A percentile compares a stretch with the other conserved stretches of the same genome.
phyloP scores from a whole-genome alignment of 2,329 filamentous ascomycete species.

The Arthrobotrys sinensis region DNA sequence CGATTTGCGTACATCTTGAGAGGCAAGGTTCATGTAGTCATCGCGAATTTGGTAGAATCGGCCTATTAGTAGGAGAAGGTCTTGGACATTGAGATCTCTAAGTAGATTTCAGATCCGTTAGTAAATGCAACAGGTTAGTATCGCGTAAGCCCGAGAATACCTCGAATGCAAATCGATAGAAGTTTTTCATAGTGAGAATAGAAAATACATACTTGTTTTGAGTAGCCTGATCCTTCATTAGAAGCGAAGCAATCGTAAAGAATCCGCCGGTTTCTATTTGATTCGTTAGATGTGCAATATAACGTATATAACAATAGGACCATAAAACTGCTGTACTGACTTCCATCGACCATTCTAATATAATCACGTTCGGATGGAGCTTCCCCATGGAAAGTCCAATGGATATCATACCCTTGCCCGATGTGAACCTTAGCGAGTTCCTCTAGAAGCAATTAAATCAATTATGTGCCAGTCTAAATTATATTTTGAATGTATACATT shows the following conservation, averaged over 20 bases:
- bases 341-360: constrained; percentile 18
- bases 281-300: background rate
- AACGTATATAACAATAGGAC: too few species aligned
- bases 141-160: too few species aligned
- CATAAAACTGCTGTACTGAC: background rate
- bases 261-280: constrained; percentile 2
- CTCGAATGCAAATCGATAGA: too few species aligned
- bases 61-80: background rate
- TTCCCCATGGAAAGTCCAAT: constrained; percentile 31
- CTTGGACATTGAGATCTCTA: constrained; percentile 8
- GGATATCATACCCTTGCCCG: constrained; percentile 26
- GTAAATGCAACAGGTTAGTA: background rate
- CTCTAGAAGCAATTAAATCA: constrained; percentile 9
- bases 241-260: background rate
- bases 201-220: background rate
- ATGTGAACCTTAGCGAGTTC: constrained; percentile 12
- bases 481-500: too few species aligned
- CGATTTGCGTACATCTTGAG: background rate
- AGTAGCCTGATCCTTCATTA: constrained; percentile 18
- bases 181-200: background rate
- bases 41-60: constrained; percentile 14
- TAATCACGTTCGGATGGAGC: constrained; percentile 25
- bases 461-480: too few species aligned
- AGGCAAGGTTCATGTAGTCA: constrained; percentile 16
- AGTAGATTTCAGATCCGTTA: background rate